These are phyloP conservation scores for Pythium aquatile DNA, from an alignment of 352 stramenopile genomes.

Conservation along the genomic window DNA sequence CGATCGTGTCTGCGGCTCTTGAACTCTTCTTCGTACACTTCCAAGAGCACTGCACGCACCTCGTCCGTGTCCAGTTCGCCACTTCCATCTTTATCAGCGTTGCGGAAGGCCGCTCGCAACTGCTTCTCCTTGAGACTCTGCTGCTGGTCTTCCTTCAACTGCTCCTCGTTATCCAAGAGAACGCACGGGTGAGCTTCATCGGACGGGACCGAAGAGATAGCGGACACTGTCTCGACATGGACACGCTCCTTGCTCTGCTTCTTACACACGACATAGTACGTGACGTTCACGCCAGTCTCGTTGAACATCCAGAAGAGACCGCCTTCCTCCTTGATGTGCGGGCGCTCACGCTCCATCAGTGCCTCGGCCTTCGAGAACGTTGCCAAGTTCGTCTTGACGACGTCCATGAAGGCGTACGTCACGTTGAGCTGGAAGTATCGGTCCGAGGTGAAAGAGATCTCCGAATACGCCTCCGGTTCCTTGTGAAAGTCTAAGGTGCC, in stretches of 20 bases:
- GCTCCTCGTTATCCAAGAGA: slow-evolving; percentile 62
- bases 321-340: slow-evolving; percentile 80
- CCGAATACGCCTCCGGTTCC: slow-evolving; percentile 54
- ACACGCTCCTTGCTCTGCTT: slow-evolving; percentile 53
- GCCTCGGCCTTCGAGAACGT: slow-evolving; percentile 68
- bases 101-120: slow-evolving; percentile 70
- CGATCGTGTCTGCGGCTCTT: slow-evolving; percentile 35
- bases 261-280: slow-evolving; percentile 77
- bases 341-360: slow-evolving; percentile 41
- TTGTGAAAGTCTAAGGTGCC: slow-evolving; percentile 77
- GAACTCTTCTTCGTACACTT: slow-evolving; percentile 73
- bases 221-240: slow-evolving; percentile 52
- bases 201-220: slow-evolving; percentile 49
- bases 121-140: slow-evolving; percentile 88
- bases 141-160: slow-evolving; percentile 65
- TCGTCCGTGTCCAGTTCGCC: slow-evolving; percentile 77
- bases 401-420: slow-evolving; percentile 81
- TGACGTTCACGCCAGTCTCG: slow-evolving; percentile 74
- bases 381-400: slow-evolving; percentile 62
- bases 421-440: slow-evolving; percentile 86
- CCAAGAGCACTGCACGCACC: slow-evolving; percentile 65
- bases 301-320: slow-evolving; percentile 87
- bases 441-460: slow-evolving; percentile 78
- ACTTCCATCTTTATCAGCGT: slow-evolving; percentile 72
- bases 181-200: slow-evolving; percentile 56